These are phyloP conservation scores for Corynespora cassiicola DNA, from an alignment of 2,329 filamentous ascomycete species.

Conservation along the genomic window DNA sequence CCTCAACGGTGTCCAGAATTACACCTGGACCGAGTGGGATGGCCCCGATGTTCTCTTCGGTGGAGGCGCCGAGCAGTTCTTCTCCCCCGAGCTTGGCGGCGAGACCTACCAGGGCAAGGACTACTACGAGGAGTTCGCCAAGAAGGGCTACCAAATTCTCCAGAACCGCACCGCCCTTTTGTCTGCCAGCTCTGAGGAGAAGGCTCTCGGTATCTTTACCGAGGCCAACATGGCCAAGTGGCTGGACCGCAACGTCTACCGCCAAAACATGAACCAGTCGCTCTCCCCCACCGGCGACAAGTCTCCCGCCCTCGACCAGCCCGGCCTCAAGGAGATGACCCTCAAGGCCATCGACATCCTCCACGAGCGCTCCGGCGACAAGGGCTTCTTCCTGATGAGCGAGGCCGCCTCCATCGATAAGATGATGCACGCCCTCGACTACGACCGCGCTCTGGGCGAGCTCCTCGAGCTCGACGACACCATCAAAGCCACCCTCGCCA, in stretches of 20 bases:
- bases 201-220: slow-evolving; percentile 79
- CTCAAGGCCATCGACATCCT: slow-evolving; percentile 84
- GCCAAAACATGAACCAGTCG: slow-evolving; percentile 70
- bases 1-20: slow-evolving; percentile 78
- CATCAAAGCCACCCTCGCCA: slow-evolving; percentile 74
- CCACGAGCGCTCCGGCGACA: slow-evolving; percentile 66
- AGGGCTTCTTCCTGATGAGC: slow-evolving; percentile 87
- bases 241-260: slow-evolving; percentile 85
- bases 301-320: slow-evolving; percentile 73
- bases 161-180: slow-evolving; percentile 76
- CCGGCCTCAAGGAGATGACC: slow-evolving; percentile 88
- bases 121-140: slow-evolving; percentile 74
- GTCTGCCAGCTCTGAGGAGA: slow-evolving; percentile 62
- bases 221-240: slow-evolving; percentile 79
- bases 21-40: slow-evolving; percentile 77
- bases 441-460: slow-evolving; percentile 84
- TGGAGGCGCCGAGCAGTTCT: slow-evolving; percentile 82
- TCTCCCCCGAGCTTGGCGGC: slow-evolving; percentile 59
- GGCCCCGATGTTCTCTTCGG: slow-evolving; percentile 85
- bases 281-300: slow-evolving; percentile 74
- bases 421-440: slow-evolving; percentile 86
- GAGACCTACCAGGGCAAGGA: slow-evolving; percentile 73
- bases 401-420: slow-evolving; percentile 88
- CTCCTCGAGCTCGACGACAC: slow-evolving; percentile 87
- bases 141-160: slow-evolving; percentile 74